A percentile compares a stretch with the other conserved stretches of the same genome.
Evolutionary conservation across 2,329 filamentous ascomycete species (phyloP).

Genomic region (Pleoardoris graminearum): DNA sequence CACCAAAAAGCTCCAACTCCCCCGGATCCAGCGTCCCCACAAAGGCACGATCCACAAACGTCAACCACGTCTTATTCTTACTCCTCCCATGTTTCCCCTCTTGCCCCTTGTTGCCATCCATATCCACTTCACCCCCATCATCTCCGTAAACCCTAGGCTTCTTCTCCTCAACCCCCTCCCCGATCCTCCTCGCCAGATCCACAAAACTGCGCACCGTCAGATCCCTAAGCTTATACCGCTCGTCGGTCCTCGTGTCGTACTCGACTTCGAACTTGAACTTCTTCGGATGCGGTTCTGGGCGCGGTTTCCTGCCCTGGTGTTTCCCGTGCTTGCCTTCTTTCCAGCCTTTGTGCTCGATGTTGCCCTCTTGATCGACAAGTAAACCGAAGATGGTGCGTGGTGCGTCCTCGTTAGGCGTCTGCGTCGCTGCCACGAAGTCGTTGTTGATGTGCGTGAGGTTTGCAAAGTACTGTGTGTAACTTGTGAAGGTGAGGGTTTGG

Average conservation of each 20-base stretch:
- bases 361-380: constrained; percentile 29
- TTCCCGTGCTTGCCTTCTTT: constrained; percentile 67
- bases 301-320: constrained; percentile 53
- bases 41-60: constrained; percentile 78
- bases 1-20: constrained; percentile 57
- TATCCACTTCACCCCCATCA: not conserved
- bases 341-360: constrained; percentile 54
- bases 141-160: not conserved
- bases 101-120: constrained; percentile 1
- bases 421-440: constrained; percentile 51
- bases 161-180: not conserved
- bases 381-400: constrained; percentile 30
- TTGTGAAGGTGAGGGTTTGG: constrained; percentile 76
- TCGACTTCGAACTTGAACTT: constrained; percentile 78
- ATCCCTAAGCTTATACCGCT: constrained; percentile 74
- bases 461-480: constrained; percentile 89
- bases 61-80: constrained; percentile 69
- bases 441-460: constrained; percentile 93
- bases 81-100: constrained; percentile 56
- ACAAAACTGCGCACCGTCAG: constrained; percentile 83
- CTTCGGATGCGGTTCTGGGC: constrained; percentile 60
- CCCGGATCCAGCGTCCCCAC: constrained; percentile 70
- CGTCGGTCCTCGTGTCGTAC: constrained; percentile 81
- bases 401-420: constrained; percentile 14
- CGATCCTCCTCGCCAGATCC: constrained; percentile 75